These are phyloP conservation scores for Caloboletus inedulis DNA, from an alignment of 1,284 basidiomycete species.

Conservation along the genomic window DNA sequence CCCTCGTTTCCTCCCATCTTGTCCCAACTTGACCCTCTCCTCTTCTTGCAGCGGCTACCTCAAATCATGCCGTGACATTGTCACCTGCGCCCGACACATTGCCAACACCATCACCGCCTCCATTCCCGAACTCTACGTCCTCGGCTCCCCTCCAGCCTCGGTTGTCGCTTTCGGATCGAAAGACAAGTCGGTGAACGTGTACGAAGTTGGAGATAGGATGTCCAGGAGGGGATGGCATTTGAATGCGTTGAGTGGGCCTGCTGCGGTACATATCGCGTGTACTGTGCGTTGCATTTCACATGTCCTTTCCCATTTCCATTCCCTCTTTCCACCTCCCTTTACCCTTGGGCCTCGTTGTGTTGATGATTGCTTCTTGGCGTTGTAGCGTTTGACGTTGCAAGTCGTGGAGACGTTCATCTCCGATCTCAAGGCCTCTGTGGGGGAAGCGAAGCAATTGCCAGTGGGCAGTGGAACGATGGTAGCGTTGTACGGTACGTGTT, in stretches of 20 bases:
- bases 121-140: slow-evolving; percentile 78
- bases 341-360: not conserved
- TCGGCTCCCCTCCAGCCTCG: slow-evolving; percentile 88
- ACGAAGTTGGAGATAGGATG: slow-evolving; percentile 92
- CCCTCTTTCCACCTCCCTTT: too few relatives aligned
- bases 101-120: slow-evolving; percentile 60
- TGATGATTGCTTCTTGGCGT: not conserved
- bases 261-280: slow-evolving; percentile 91
- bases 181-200: slow-evolving; percentile 60
- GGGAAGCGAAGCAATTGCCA: slow-evolving; percentile 55
- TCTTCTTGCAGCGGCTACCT: slow-evolving; percentile 72
- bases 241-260: slow-evolving; percentile 77
- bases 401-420: slow-evolving; percentile 76
- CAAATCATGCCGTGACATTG: slow-evolving; percentile 83
- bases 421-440: slow-evolving; percentile 77
- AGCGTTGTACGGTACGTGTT: slow-evolving; percentile 74
- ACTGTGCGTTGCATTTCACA: slow-evolving; percentile 58
- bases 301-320: not conserved
- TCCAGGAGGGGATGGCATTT: slow-evolving; percentile 85
- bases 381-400: slow-evolving; percentile 71
- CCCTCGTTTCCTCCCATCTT: not conserved
- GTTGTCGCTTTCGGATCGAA: slow-evolving; percentile 86
- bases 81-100: slow-evolving; percentile 69
- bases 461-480: slow-evolving; percentile 80
- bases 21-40: not conserved